Percentiles rank a stretch among this genome's conserved stretches.
phyloP scores from a whole-genome alignment of 2,329 filamentous ascomycete species.

The Penicillium sp. region DNA sequence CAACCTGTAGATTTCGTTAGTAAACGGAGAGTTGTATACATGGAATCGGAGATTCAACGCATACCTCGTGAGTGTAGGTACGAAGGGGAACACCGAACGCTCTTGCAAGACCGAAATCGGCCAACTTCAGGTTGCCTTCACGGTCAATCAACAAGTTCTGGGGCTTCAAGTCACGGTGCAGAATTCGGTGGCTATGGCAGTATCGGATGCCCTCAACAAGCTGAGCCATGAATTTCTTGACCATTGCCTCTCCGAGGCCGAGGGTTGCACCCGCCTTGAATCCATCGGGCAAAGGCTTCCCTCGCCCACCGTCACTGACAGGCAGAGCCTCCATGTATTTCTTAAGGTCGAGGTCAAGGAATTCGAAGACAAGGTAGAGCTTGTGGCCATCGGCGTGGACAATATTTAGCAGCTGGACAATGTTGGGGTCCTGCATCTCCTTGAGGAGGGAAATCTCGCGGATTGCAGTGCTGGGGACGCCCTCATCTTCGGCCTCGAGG shows the following conservation, averaged over 20 bases:
- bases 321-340: constrained; percentile 93
- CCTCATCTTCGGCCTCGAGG: constrained; percentile 88
- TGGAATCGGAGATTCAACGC: background rate
- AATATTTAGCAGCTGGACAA: constrained; percentile 80
- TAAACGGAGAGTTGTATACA: background rate
- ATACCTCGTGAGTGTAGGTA: constrained; percentile 81
- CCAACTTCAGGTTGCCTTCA: constrained; percentile 80
- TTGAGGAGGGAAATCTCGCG: constrained; percentile 90
- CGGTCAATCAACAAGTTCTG: constrained; percentile 81
- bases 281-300: constrained; percentile 74
- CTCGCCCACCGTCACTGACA: constrained; percentile 71
- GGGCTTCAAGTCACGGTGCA: constrained; percentile 82
- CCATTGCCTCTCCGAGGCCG: constrained; percentile 67
- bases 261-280: constrained; percentile 57
- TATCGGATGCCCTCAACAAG: constrained; percentile 75
- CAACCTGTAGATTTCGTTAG: constrained; percentile 49
- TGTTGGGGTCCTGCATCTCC: constrained; percentile 87
- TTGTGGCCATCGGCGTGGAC: constrained; percentile 92
- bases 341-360: constrained; percentile 82
- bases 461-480: constrained; percentile 84
- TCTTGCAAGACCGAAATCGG: constrained; percentile 79
- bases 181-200: constrained; percentile 77
- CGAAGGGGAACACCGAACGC: constrained; percentile 84
- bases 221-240: constrained; percentile 90
- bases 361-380: constrained; percentile 86